phyloP scores from a whole-genome alignment of 352 stramenopile genomes.

The Globisporangium abappressorium region DNA sequence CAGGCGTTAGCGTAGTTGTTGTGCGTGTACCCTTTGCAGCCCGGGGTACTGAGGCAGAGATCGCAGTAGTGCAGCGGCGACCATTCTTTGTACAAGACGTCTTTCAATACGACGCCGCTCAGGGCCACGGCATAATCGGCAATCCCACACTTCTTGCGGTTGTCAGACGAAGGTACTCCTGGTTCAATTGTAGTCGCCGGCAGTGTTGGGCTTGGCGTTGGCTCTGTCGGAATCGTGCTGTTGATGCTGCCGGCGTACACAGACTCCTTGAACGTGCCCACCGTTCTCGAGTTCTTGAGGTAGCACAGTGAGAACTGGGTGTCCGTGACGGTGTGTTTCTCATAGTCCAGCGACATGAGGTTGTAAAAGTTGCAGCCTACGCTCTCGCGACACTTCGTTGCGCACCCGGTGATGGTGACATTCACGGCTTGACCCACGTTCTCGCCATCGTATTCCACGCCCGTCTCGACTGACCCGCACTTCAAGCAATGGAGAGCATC shows the following conservation, averaged over 20 bases:
- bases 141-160: too few relatives aligned
- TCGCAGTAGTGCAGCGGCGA: too few relatives aligned
- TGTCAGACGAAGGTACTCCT: too few relatives aligned
- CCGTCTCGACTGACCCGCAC: background rate
- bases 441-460: background rate
- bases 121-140: too few relatives aligned
- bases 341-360: background rate
- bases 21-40: too few relatives aligned
- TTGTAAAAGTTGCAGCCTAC: background rate
- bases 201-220: background rate
- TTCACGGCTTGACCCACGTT: background rate
- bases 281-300: background rate
- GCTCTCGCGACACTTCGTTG: background rate
- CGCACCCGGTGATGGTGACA: background rate
- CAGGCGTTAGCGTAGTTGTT: too few relatives aligned
- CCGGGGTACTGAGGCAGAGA: too few relatives aligned
- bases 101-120: too few relatives aligned
- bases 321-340: background rate
- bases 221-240: background rate
- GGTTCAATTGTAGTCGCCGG: too few relatives aligned
- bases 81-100: too few relatives aligned
- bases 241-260: background rate
- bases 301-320: background rate
- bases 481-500: background rate
- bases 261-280: background rate